These are phyloP conservation scores for Alloteropsis semialata DNA, from an alignment of 176 grass and related monocot species.

Conservation along the genomic window DNA sequence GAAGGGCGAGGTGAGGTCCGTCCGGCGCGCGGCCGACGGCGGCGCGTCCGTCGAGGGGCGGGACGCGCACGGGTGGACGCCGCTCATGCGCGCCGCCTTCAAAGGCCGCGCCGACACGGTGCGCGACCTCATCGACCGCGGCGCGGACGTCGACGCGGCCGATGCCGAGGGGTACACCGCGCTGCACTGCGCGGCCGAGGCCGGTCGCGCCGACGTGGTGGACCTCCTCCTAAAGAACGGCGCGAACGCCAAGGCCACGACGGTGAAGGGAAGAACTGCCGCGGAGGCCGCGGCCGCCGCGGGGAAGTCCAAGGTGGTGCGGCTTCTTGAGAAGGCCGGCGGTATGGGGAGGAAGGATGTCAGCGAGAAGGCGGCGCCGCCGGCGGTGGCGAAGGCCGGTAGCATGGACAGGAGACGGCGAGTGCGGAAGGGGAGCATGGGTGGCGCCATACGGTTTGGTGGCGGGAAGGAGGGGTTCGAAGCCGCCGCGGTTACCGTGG, in stretches of 20 bases:
- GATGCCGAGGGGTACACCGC: conserved; percentile 65
- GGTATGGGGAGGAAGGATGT: conserved; percentile 16
- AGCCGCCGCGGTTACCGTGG: conserved; percentile 14
- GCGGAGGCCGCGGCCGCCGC: conserved; percentile 29
- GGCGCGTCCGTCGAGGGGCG: conserved; percentile 47
- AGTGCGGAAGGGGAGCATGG: conserved; percentile 25
- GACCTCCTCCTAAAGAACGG: conserved; percentile 50
- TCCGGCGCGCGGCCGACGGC: conserved; percentile 27
- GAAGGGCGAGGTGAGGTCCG: conserved; percentile 33
- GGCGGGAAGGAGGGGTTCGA: conserved; percentile 47
- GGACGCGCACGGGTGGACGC: conserved; percentile 66
- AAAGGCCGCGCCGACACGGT: conserved; percentile 46
- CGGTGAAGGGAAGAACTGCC: conserved; percentile 39
- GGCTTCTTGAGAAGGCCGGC: conserved; percentile 35
- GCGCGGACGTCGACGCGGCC: conserved; percentile 37
- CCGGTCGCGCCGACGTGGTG: conserved; percentile 45
- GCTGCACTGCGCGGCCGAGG: conserved; percentile 63
- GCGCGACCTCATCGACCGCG: conserved; percentile 38
- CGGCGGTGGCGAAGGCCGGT: neutral
- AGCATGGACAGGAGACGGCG: conserved; percentile 41
- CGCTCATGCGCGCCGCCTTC: conserved; percentile 69
- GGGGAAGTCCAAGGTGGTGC: conserved; percentile 36
- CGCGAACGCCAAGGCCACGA: conserved; percentile 33
- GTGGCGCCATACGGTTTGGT: conserved; percentile 38
- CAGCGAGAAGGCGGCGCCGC: neutral